These are phyloP conservation scores for Salisapilia sapeloensis DNA, from an alignment of 352 stramenopile species.

Conservation along the genomic window DNA sequence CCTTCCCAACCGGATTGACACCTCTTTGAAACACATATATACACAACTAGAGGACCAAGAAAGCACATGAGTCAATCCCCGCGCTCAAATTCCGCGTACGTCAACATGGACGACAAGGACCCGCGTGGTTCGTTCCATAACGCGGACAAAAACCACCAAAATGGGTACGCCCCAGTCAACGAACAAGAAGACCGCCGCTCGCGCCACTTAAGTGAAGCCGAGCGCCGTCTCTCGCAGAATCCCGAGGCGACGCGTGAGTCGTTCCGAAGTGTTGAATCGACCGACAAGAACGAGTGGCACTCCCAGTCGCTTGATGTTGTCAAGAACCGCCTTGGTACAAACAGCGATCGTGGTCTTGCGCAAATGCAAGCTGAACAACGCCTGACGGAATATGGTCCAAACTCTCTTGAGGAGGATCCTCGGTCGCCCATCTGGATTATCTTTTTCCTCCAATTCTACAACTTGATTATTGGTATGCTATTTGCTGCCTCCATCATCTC, in stretches of 20 bases:
- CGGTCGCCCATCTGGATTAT: conserved; percentile 35
- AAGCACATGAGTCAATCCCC: conserved; percentile 1
- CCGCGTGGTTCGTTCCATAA: neutral
- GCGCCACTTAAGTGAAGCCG: conserved; percentile 41
- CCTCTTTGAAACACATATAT: conserved; percentile 2
- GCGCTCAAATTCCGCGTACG: neutral
- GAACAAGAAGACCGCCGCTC: conserved; percentile 19
- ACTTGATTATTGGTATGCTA: conserved; percentile 55
- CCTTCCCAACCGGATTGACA: conserved; percentile 1
- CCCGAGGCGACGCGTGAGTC: conserved; percentile 22
- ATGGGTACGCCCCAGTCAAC: neutral
- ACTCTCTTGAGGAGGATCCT: conserved; percentile 44
- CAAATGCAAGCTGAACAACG: conserved; percentile 19
- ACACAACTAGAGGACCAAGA: neutral
- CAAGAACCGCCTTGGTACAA: conserved; percentile 29
- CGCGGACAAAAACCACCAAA: neutral
- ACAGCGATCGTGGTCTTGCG: conserved; percentile 24
- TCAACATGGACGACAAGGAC: neutral
- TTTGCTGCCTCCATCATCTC: conserved; percentile 36
- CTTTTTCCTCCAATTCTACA: conserved; percentile 69
- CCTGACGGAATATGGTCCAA: conserved; percentile 23
- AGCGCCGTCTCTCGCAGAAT: conserved; percentile 32
- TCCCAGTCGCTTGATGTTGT: conserved; percentile 20
- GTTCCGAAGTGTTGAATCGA: conserved; percentile 32
- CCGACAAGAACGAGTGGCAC: conserved; percentile 35